These are phyloP conservation scores for Cynanchum wilfordii DNA, from an alignment of 257 asterid species.

Conservation along the genomic window DNA sequence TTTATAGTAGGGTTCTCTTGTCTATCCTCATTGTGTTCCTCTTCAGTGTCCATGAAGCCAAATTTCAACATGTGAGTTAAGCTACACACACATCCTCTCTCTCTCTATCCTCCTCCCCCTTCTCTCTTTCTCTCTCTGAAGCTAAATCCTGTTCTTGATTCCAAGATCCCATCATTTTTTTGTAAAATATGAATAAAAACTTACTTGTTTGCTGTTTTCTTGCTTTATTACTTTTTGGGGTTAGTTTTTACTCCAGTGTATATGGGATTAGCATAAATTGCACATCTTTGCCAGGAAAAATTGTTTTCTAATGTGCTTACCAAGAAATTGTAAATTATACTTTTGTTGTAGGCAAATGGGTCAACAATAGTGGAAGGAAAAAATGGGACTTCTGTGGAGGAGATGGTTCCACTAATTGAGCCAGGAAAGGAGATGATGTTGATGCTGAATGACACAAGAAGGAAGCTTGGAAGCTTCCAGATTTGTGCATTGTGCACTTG, in stretches of 20 bases:
- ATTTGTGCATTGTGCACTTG: constrained; percentile 78
- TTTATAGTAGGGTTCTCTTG: constrained; percentile 36
- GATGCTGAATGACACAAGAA: constrained; percentile 53
- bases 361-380: constrained; percentile 12
- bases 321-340: background rate
- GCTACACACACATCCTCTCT: background rate
- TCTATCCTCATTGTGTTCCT: constrained; percentile 35
- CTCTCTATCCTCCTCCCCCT: background rate
- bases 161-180: constrained; percentile 33
- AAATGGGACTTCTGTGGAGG: constrained; percentile 25
- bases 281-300: background rate
- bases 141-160: background rate
- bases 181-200: background rate
- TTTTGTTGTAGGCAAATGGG: constrained; percentile 33
- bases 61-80: constrained; percentile 38
- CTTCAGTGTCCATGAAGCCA: constrained; percentile 24
- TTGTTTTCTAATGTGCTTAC: background rate
- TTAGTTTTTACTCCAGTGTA: background rate
- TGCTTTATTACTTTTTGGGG: background rate
- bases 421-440: constrained; percentile 46
- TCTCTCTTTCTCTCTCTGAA: background rate
- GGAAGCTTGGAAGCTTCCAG: constrained; percentile 70
- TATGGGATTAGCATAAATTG: constrained; percentile 9
- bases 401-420: constrained; percentile 58
- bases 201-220: background rate